These are phyloP conservation scores for Pseudogymnoascus sp. DNA, from an alignment of 2,329 filamentous ascomycete species.

Conservation along the genomic window DNA sequence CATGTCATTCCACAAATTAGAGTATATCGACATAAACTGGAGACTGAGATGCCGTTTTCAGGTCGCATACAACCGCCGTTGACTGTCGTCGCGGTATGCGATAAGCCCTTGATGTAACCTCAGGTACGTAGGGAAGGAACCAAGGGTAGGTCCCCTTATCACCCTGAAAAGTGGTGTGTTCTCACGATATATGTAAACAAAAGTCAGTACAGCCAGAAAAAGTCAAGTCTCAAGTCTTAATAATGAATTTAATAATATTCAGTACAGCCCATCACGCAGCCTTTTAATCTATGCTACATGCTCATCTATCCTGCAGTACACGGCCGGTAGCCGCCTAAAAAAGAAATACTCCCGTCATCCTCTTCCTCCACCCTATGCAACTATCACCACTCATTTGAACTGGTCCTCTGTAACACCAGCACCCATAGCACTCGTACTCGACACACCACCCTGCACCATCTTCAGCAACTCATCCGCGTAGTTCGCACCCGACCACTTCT, in stretches of 20 bases:
- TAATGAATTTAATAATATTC: not conserved
- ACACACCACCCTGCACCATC: conserved; percentile 93
- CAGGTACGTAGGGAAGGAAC: not conserved
- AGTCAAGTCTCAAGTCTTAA: not conserved
- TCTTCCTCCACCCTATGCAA: not conserved
- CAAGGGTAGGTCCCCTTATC: not conserved
- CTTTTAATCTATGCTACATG: not conserved
- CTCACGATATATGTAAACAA: not conserved
- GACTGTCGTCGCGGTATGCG: not conserved
- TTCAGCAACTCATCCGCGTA: conserved; percentile 93
- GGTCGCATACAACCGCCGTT: not conserved
- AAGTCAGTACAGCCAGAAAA: not conserved
- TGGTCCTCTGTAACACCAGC: conserved; percentile 97
- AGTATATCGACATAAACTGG: not conserved
- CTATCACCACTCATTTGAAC: conserved; percentile 52
- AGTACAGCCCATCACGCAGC: not conserved
- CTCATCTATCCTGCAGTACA: not conserved
- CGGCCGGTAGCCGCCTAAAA: not conserved
- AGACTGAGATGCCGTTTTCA: not conserved
- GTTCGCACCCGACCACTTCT: conserved; percentile 95
- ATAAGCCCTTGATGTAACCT: not conserved
- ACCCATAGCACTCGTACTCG: conserved; percentile 90
- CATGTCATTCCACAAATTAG: not conserved
- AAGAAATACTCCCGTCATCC: not conserved
- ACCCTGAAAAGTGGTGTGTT: not conserved